Evolutionary conservation across 2,329 filamentous ascomycete species (phyloP).

Genomic region (Lojkania enalia): DNA sequence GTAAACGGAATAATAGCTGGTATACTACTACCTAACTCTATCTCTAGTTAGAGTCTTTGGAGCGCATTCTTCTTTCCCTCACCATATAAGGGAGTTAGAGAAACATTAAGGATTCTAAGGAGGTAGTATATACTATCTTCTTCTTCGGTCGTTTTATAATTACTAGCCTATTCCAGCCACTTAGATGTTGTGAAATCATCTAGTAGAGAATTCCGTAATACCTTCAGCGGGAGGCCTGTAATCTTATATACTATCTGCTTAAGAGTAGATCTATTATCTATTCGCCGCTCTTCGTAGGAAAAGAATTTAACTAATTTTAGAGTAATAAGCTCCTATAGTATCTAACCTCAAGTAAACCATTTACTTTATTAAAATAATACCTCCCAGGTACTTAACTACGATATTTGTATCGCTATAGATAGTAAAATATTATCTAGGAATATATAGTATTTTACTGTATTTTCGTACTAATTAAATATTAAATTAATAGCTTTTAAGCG

Average conservation of each 20-base stretch:
- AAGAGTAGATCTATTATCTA: conserved; percentile 18
- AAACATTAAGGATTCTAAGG: conserved; percentile 24
- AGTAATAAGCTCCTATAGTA: no score
- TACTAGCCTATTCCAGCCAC: conserved; percentile 21
- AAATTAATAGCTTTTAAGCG: conserved; percentile 21
- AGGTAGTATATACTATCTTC: conserved; percentile 32
- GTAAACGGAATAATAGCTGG: conserved; percentile 24
- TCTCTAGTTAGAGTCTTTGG: conserved; percentile 13
- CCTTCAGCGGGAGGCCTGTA: conserved; percentile 18
- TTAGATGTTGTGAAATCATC: conserved; percentile 22
- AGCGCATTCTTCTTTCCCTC: conserved; percentile 18
- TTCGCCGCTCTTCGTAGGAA: conserved; percentile 11
- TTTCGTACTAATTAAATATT: no score
- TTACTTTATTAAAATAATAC: conserved; percentile 17
- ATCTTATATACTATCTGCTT: conserved; percentile 17
- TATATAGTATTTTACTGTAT: conserved; percentile 22
- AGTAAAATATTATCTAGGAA: conserved; percentile 23
- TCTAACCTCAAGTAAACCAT: no score
- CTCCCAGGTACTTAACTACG: conserved; percentile 13
- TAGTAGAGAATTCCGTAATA: conserved; percentile 18
- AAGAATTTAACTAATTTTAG: conserved; percentile 20
- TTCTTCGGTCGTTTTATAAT: conserved; percentile 23
- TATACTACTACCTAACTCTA: conserved; percentile 14
- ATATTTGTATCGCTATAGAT: conserved; percentile 2
- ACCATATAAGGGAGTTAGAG: conserved; percentile 13